Conservation (phyloP, 306 rosid genomes). For the Dalbergia oliveri region DNA sequence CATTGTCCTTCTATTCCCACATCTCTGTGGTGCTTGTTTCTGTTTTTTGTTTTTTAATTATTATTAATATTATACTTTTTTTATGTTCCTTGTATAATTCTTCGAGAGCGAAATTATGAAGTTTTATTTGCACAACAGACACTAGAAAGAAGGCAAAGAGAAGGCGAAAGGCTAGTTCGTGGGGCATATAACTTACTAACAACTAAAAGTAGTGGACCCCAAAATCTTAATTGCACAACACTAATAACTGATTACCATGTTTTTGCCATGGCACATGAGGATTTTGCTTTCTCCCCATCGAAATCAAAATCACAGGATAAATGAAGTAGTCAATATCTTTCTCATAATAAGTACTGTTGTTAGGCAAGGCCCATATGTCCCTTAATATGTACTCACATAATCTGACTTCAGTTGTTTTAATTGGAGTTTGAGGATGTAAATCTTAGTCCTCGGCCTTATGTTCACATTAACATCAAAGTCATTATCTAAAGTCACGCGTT, state of each 20-base stretch:
- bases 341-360: neutral
- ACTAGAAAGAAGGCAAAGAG: neutral
- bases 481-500: neutral
- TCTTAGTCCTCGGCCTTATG: neutral
- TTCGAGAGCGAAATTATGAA: neutral
- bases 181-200: conserved; percentile 7
- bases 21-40: conserved; percentile 21
- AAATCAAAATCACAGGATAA: conserved; percentile 21
- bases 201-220: conserved; percentile 9
- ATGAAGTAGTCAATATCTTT: conserved; percentile 36
- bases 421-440: conserved; percentile 18
- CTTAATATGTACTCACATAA: neutral
- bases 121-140: neutral
- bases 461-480: neutral
- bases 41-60: neutral
- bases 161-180: conserved; percentile 9
- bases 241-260: neutral
- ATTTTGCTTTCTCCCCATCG: neutral
- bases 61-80: conserved; percentile 9
- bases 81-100: conserved; percentile 13
- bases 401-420: neutral
- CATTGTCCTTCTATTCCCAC: conserved; percentile 43
- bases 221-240: conserved; percentile 18
- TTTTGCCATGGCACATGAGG: neutral
- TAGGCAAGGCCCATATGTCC: conserved; percentile 6